Conservation (phyloP, 2,329 filamentous ascomycete species). For the Furcasterigmium furcatum region DNA sequence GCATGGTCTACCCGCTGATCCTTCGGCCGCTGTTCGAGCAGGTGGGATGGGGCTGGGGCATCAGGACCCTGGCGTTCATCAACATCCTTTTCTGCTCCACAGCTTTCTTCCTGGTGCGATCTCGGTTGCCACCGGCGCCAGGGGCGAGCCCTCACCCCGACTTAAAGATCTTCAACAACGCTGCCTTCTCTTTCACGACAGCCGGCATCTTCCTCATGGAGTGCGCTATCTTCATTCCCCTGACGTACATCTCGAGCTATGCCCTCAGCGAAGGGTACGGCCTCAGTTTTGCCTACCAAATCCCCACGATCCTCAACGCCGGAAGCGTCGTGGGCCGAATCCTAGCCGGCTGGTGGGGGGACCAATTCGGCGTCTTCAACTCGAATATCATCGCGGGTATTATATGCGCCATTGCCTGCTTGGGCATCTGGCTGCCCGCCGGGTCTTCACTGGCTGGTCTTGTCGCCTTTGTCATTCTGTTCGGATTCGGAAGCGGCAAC, state of each 20-base stretch:
- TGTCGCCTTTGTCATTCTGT: constrained; percentile 56
- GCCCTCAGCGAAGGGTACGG: constrained; percentile 63
- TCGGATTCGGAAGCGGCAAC: constrained; percentile 64
- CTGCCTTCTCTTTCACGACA: constrained; percentile 61
- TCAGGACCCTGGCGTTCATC: constrained; percentile 45
- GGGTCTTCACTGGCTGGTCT: constrained; percentile 34
- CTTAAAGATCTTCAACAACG: constrained; percentile 59
- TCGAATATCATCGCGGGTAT: constrained; percentile 69
- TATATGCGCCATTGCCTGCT: constrained; percentile 56
- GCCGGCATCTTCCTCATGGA: constrained; percentile 68
- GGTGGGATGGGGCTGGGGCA: constrained; percentile 33
- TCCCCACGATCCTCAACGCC: constrained; percentile 79
- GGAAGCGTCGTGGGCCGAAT: constrained; percentile 75
- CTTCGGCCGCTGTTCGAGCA: constrained; percentile 25
- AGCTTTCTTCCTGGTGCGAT: constrained; percentile 46
- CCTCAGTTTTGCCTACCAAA: constrained; percentile 66
- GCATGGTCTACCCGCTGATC: constrained; percentile 61
- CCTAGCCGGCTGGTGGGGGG: constrained; percentile 74
- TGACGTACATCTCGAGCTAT: constrained; percentile 79
- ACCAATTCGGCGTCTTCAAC: constrained; percentile 82
- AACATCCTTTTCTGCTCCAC: constrained; percentile 38
- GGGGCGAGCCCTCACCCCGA: constrained; percentile 60
- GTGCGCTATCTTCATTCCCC: constrained; percentile 73
- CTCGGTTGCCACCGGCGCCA: constrained; percentile 57
- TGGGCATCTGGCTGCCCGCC: constrained; percentile 49